Base-by-base conservation (phyloP, 192 early-diverging fungal genomes). In the Backusella mclennaniae region DNA sequence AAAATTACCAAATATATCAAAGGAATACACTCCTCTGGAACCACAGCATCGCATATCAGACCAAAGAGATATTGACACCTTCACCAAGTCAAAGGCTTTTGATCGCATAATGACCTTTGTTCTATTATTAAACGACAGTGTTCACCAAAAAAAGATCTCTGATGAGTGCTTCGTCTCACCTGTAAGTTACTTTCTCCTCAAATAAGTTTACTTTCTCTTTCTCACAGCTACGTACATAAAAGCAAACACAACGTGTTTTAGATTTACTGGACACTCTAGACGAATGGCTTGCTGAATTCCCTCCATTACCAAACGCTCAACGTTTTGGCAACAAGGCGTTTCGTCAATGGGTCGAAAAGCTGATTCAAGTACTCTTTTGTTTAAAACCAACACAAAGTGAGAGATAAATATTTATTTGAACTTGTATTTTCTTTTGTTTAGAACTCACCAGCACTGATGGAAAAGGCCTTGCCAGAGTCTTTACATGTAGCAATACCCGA, bases 281-380 rank as follows among this genome's bases (percentile, higher is more conserved):
- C 49, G 44, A 21, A 23, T 95, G 92, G 91, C 90, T 97, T 33
- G 89, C 85, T 33, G 84, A 90, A n/a, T 89, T 93, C 19, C 97
- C 97, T 31, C 95, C 95, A 38, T 85, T 91, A 39, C 44, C 85
- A 33, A 82, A 89, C 33, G 85, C 90, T 6, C 90, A 93, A 80
- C 87, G 98, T 31, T 99, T 98, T 78, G 98, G 98, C 0, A 98
- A 98, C 87, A 91, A 87, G 69, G 91, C 96, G 0, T 99, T 98
- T 83, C 89, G 93, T n/a, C 79, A 73, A 1, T 99, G 95, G 90
- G 71, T 89, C n/a, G 81, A 83, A 4, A 79, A 87, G 46, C 71
- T 95, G 23, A 80, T 86, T 69, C 23, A 85, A 49, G 90, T 88
- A 77, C 39, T 56, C 39, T 4, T 42, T 35, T 3, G 17, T 17